Evolutionary conservation across 208 protist species (phyloP), one percentile per base, ranked within the genome.

Genomic region (Endotrypanum monterogeii): DNA sequence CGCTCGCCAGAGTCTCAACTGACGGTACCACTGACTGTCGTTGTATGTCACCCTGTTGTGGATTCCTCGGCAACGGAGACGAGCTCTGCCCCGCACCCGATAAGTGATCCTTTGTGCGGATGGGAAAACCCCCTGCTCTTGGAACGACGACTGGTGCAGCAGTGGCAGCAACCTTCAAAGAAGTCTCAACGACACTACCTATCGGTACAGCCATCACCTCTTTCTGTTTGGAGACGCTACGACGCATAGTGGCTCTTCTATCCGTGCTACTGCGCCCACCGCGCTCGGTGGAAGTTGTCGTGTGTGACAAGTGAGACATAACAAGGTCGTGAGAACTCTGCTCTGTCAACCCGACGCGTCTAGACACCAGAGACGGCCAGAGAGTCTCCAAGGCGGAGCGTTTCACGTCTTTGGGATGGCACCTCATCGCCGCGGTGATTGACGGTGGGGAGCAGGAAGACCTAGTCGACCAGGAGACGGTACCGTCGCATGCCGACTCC

Each of bases 371-470:
- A 4, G 67, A 73, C 8, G 54, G 30, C 1, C 28, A 25, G 7
- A 70, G 62, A 0, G 20, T 50, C 1, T 18, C 51, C 4, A 61
- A 56, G 51, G 52, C 61, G 50, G 48, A 63, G 18, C 61, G 65
- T 6, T 39, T 48, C 50, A 79, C 74, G 44, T 68, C 70, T 32
- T 52, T 46, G 18, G 48, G 58, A 3, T 8, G n/a, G 18, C 52
- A 61, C 25, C 30, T 28, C 18, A 54, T 12, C 32, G 63, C 63
- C 28, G 44, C 63, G n/a, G 63, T 68, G 25, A 39, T 44, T n/a
- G 28, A 56, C 58, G 20, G 67, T 61, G 37, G 60, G 56, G 14
- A 74, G 50, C 23, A 57, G 25, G 54, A 79, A 5, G n/a, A 7
- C 48, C 58, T 9, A 51, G 70, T 1, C 58, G 8, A 41, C 46